A percentile compares a stretch with the other conserved stretches of the same genome.
phyloP scores from a whole-genome alignment of 129 eudicot genomes.

The Tanacetum coccineum region DNA sequence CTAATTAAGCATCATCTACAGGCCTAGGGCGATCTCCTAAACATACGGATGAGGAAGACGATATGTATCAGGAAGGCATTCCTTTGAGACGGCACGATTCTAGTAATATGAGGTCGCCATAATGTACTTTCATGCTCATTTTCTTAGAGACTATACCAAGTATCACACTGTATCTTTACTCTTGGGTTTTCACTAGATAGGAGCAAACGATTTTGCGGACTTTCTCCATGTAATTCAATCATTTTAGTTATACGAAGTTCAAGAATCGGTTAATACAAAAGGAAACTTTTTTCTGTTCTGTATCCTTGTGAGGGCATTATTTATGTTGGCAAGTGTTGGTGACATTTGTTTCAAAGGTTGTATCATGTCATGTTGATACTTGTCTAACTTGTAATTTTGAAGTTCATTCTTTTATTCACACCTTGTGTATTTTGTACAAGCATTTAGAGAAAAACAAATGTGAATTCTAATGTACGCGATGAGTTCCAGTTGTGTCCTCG shows the following conservation, averaged over 20 bases:
- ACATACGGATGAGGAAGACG: conserved; percentile 58
- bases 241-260: conserved; percentile 15
- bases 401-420: not conserved
- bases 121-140: conserved; percentile 16
- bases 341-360: not conserved
- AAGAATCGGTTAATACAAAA: conserved; percentile 9
- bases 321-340: not conserved
- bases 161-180: conserved; percentile 21
- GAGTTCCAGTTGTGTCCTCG: too few relatives aligned
- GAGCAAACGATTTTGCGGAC: conserved; percentile 8
- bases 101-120: conserved; percentile 41
- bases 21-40: conserved; percentile 53
- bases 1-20: conserved; percentile 25
- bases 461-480: too few relatives aligned
- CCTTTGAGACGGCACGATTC: conserved; percentile 81
- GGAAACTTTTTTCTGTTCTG: not conserved
- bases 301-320: not conserved
- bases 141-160: conserved; percentile 1
- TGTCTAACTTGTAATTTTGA: not conserved
- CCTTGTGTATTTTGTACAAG: not conserved
- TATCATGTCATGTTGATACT: not conserved
- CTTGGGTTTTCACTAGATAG: conserved; percentile 10
- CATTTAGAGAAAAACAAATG: not conserved
- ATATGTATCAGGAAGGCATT: conserved; percentile 60
- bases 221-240: conserved; percentile 20